A percentile compares a stretch with the other conserved stretches of the same genome.
phyloP scores from a whole-genome alignment of 192 early-diverging fungal species.

The Coemansia sp. region DNA sequence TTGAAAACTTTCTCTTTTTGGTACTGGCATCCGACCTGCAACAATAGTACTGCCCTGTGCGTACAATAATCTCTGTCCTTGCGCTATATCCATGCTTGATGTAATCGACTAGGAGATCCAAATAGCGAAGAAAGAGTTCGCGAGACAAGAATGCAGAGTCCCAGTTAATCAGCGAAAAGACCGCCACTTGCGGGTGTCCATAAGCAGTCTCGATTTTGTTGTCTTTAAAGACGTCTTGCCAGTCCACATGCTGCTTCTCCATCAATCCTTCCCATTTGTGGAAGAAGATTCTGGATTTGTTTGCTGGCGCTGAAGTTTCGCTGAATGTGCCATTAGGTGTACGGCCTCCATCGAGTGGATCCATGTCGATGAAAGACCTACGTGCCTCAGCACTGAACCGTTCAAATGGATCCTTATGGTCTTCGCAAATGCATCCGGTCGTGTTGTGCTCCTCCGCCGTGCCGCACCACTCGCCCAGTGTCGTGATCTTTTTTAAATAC shows the following conservation, averaged over 20 bases:
- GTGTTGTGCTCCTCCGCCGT: slow-evolving; percentile 3
- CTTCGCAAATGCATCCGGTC: slow-evolving; percentile 49
- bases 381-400: neutral
- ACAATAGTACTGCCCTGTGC: slow-evolving; percentile 53
- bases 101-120: slow-evolving; percentile 20
- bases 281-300: slow-evolving; percentile 2
- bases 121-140: slow-evolving; percentile 10
- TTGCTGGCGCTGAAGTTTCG: neutral
- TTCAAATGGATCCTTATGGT: slow-evolving; percentile 18
- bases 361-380: neutral
- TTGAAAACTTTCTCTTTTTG: slow-evolving; percentile 16
- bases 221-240: neutral
- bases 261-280: slow-evolving; percentile 7
- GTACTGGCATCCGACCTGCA: slow-evolving; percentile 34
- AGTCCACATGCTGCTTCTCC: neutral
- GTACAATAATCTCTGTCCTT: slow-evolving; percentile 32
- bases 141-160: slow-evolving; percentile 39
- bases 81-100: slow-evolving; percentile 30
- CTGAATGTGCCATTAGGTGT: neutral
- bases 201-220: neutral
- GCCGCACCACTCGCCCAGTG: slow-evolving; percentile 50
- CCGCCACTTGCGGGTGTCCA: slow-evolving; percentile 18
- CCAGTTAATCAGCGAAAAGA: slow-evolving; percentile 54
- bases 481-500: slow-evolving; percentile 45
- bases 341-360: neutral